Base-by-base conservation (phyloP, 495 filamentous ascomycete species). In the Tuber indicum region DNA sequence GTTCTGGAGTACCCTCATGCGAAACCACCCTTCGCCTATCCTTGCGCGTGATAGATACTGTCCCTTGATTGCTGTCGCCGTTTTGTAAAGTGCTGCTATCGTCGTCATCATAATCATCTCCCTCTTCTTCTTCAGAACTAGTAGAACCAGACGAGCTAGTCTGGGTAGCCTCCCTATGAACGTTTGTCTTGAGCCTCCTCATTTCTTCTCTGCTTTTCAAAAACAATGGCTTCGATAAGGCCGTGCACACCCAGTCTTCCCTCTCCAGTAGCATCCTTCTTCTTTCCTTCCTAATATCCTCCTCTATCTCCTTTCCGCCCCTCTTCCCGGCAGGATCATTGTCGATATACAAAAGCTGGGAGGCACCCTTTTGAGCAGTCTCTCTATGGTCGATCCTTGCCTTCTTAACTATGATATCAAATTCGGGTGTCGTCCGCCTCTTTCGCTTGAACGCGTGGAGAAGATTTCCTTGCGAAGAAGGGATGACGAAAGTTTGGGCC, bases 171-270 rank as follows among this genome's bases (percentile, higher is more conserved):
- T 43, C 70, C 70, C 62, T 12, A 16, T 43, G 41, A 41, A 7
- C 46, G 26, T 17, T 39, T 45, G 23, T 19, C 6, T 69, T 46
- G 26, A 66, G 42, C 45, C 26, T 42, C n/a, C 46, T 43, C 46
- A 75, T 23, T 71, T 71, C 46, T 19, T 12, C 76, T 47, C 32
- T 52, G 41, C 69, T 44, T n/a, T 47, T 76, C 78, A 80, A 76
- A 74, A 76, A 49, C 6, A 80, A 39, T 9, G 78, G 78, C 14
- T 70, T 71, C n/a, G 78, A 62, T 43, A 80, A 72, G 23, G 77
- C 43, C 71, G 78, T 80, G 66, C 78, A 80, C 16, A 80, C 78
- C 78, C 78, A 80, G 52, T 80, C 74, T 14, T 80, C 78, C 10
- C 74, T 76, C 47, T 80, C 77, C 17, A 80, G 21, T 3, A 80